Evolutionary conservation across 2,329 filamentous ascomycete genomes (phyloP).

Genomic region (Sporothrix variecibatus): DNA sequence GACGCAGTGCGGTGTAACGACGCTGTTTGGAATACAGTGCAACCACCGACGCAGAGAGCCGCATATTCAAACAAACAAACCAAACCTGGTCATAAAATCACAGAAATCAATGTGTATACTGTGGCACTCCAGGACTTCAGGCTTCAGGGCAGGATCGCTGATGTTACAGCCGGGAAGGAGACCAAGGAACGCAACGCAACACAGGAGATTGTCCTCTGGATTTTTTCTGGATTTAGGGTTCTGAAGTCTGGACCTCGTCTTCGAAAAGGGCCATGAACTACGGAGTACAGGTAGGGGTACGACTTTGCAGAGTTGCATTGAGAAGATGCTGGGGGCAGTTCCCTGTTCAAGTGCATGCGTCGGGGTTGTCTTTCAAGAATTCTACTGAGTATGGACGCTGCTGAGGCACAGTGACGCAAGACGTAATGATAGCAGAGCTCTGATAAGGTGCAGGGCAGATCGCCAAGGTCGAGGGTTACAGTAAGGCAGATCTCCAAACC

Average conservation of each 20-base stretch:
- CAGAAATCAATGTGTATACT: not conserved
- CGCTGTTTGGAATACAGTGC: slow-evolving; percentile 10
- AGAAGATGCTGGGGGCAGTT: not conserved
- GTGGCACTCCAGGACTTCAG: too few species aligned
- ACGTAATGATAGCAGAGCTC: slow-evolving; percentile 18
- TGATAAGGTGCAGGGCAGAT: not conserved
- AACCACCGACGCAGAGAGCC: too few species aligned
- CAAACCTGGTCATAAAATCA: not conserved
- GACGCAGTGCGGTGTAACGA: not conserved
- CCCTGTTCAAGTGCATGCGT: not conserved
- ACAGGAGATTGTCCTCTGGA: not conserved
- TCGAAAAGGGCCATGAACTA: not conserved
- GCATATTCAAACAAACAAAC: not conserved
- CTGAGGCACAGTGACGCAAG: slow-evolving; percentile 12
- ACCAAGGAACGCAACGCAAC: not conserved
- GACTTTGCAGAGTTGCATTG: slow-evolving; percentile 4
- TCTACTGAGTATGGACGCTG: not conserved
- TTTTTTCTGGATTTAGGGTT: slow-evolving; percentile 6
- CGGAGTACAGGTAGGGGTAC: not conserved
- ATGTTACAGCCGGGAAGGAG: slow-evolving; percentile 15
- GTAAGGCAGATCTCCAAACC: not conserved
- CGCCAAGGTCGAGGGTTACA: not conserved
- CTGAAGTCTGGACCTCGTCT: not conserved
- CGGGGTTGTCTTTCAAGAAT: not conserved
- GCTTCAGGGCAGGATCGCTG: not conserved